These are phyloP conservation scores for Zygosaccharomyces bailii DNA, from an alignment of 805 yeast genomes.

Conservation along the genomic window DNA sequence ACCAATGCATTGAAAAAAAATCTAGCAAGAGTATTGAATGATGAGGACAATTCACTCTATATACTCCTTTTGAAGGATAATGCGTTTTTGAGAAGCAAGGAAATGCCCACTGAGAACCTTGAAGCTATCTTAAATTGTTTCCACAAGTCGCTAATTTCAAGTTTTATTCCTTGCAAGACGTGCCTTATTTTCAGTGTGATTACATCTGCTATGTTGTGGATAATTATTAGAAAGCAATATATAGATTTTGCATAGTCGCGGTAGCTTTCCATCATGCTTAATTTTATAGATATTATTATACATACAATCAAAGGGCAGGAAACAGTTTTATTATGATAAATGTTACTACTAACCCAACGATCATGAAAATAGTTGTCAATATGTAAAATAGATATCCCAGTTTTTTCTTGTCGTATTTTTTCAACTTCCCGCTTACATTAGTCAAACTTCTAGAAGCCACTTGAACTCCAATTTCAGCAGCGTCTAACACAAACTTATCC, in stretches of 20 bases:
- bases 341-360: conserved; percentile 36
- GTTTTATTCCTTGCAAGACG: conserved; percentile 11
- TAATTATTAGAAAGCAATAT: conserved; percentile 4
- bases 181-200: conserved; percentile 8
- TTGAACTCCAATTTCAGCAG: conserved; percentile 42
- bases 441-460: conserved; percentile 38
- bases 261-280: not conserved
- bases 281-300: not conserved
- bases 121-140: conserved; percentile 8
- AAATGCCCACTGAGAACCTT: conserved; percentile 9
- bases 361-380: conserved; percentile 24
- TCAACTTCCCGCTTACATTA: conserved; percentile 31
- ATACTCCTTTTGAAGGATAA: conserved; percentile 10
- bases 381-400: conserved; percentile 33
- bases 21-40: conserved; percentile 4
- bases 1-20: conserved; percentile 8
- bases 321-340: conserved; percentile 38
- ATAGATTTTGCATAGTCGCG: conserved; percentile 1
- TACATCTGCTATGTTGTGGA: conserved; percentile 6
- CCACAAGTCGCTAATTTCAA: conserved; percentile 6
- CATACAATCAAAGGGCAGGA: conserved; percentile 36
- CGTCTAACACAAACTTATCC: conserved; percentile 38
- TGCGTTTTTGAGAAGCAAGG: conserved; percentile 8
- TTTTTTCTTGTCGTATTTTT: conserved; percentile 33
- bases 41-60: conserved; percentile 10